Percentiles rank a stretch among this genome's conserved stretches.
These are phyloP conservation scores for Paraurostyla sp. DNA, from an alignment of 73 alveolate genomes.

Conservation along the genomic window DNA sequence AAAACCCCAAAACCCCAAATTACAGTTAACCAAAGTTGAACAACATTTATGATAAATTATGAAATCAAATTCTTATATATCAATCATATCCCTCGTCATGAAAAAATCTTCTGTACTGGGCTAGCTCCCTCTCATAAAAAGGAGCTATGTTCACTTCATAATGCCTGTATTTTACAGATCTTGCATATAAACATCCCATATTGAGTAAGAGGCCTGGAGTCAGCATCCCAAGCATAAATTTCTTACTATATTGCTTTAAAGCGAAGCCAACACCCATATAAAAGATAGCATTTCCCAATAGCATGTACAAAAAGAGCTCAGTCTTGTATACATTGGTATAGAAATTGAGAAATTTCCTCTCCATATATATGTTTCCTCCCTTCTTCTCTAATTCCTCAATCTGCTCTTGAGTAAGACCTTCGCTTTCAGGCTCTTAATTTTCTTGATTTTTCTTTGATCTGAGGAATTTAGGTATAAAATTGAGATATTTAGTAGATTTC, in stretches of 20 bases:
- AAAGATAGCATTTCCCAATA: constrained; percentile 18
- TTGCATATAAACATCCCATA: constrained; percentile 40
- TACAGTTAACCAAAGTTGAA: too few relatives aligned
- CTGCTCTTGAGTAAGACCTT: background rate
- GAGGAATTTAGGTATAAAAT: background rate
- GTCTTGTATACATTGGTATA: constrained; percentile 7
- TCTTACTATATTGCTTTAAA: background rate
- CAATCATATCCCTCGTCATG: constrained; percentile 54
- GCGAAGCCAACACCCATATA: constrained; percentile 10
- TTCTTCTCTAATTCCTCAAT: background rate
- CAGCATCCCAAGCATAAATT: constrained; percentile 1
- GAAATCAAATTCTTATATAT: background rate
- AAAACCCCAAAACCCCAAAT: constrained; percentile 51
- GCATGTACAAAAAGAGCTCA: constrained; percentile 6
- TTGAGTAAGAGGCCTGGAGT: constrained; percentile 19
- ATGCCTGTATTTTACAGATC: constrained; percentile 33
- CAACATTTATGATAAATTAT: background rate
- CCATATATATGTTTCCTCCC: constrained; percentile 42
- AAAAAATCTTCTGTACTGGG: constrained; percentile 31
- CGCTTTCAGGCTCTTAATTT: background rate
- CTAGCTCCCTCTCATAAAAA: background rate
- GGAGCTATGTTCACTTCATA: constrained; percentile 16
- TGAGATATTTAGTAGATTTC: background rate
- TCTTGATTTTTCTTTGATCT: background rate
- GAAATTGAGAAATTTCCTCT: constrained; percentile 31